phyloP scores from a whole-genome alignment of 345 rosid genomes.

The Heritiera fomes region DNA sequence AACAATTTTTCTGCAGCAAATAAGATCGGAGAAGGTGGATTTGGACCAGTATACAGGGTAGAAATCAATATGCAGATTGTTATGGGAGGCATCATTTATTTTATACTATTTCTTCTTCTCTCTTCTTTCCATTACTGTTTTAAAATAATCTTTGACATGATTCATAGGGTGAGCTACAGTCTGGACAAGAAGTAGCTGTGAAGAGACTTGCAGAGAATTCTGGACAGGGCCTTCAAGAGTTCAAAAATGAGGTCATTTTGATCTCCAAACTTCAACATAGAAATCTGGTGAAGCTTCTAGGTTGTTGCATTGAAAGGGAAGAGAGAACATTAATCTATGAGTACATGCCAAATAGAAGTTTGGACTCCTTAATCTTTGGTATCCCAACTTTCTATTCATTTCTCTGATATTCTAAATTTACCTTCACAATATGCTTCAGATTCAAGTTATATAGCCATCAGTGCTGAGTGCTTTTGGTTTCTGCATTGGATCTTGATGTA shows the following conservation, averaged over 20 bases:
- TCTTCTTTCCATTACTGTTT: neutral
- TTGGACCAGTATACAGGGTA: slow-evolving; percentile 50
- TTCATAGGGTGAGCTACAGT: slow-evolving; percentile 27
- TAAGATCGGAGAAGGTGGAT: slow-evolving; percentile 35
- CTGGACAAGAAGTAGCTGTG: slow-evolving; percentile 33
- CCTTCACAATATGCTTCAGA: neutral
- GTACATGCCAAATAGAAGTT: slow-evolving; percentile 33
- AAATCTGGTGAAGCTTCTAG: slow-evolving; percentile 35
- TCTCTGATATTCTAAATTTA: neutral
- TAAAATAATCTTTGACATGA: neutral
- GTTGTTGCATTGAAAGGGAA: slow-evolving; percentile 32
- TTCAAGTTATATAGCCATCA: neutral
- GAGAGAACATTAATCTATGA: slow-evolving; percentile 35
- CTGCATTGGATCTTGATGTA: slow-evolving; percentile 19
- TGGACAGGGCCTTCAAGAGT: slow-evolving; percentile 33
- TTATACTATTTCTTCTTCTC: neutral
- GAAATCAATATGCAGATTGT: slow-evolving; percentile 1
- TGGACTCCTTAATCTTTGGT: slow-evolving; percentile 34
- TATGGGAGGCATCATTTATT: neutral
- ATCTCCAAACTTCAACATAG: slow-evolving; percentile 38
- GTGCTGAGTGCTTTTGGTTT: slow-evolving; percentile 33
- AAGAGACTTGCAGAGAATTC: slow-evolving; percentile 35
- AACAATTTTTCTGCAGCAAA: slow-evolving; percentile 20
- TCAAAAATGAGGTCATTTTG: slow-evolving; percentile 36
- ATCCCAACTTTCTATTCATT: neutral